These are phyloP conservation scores for Hypomyces rosellus DNA, from an alignment of 2,329 filamentous ascomycete species.

Conservation along the genomic window DNA sequence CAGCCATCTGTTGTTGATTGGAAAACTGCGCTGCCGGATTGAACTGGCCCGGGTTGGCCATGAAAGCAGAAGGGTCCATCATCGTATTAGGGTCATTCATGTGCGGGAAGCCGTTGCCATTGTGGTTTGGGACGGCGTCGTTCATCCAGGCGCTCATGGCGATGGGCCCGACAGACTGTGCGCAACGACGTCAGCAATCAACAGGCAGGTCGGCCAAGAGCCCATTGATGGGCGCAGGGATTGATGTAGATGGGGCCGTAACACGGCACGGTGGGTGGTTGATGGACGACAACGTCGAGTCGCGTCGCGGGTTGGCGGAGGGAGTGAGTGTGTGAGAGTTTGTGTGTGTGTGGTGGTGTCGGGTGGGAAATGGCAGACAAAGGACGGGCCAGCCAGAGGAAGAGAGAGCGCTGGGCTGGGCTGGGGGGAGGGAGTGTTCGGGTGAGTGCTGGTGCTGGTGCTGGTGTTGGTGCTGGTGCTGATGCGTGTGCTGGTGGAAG, in stretches of 20 bases:
- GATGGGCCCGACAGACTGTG: constrained; percentile 39
- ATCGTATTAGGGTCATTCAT: constrained; percentile 58
- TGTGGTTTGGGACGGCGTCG: constrained; percentile 62
- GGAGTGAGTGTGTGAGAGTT: constrained; percentile 21
- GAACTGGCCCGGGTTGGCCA: constrained; percentile 55
- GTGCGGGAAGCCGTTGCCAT: constrained; percentile 62
- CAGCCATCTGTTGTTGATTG: constrained; percentile 48
- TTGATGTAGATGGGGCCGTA: constrained; percentile 41
- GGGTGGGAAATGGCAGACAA: constrained; percentile 25
- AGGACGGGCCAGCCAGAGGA: constrained; percentile 7
- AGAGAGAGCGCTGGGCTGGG: constrained; percentile 10
- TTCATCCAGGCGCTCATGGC: constrained; percentile 70
- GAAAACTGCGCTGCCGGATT: constrained; percentile 50
- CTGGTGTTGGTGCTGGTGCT: too few relatives aligned
- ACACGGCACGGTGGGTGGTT: constrained; percentile 36
- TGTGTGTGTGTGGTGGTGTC: constrained; percentile 19
- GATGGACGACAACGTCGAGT: constrained; percentile 31
- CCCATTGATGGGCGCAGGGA: constrained; percentile 34
- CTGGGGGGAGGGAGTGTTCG: background rate
- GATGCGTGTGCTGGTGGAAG: background rate
- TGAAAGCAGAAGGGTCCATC: constrained; percentile 61
- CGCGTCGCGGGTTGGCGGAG: constrained; percentile 38
- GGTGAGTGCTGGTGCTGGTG: background rate
- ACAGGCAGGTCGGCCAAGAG: constrained; percentile 30
- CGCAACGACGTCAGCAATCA: constrained; percentile 40